Conservation (phyloP, 495 filamentous ascomycete genomes). For the Aspergillus funiculosus region DNA sequence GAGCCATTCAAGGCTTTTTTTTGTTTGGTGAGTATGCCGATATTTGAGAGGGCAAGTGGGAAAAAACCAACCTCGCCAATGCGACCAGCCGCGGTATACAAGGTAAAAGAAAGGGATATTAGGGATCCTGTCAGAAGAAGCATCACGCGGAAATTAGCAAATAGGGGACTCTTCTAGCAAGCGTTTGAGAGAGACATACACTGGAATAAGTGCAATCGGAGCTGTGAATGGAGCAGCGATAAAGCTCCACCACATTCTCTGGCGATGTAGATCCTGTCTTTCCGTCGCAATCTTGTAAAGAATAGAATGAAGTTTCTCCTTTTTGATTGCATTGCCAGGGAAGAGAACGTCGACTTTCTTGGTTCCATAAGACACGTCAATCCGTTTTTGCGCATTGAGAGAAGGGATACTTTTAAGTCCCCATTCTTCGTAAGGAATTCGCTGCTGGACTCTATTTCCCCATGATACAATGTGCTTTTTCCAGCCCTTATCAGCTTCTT, state of each 20-base stretch:
- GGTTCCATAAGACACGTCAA: slow-evolving; percentile 56
- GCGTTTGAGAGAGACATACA: slow-evolving; percentile 52
- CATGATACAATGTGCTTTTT: slow-evolving; percentile 77
- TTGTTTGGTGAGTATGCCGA: slow-evolving; percentile 9
- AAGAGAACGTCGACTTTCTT: slow-evolving; percentile 71
- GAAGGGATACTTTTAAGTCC: slow-evolving; percentile 91
- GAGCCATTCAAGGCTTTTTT: slow-evolving; percentile 67
- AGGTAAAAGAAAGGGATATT: slow-evolving; percentile 99
- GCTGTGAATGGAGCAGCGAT: slow-evolving; percentile 76
- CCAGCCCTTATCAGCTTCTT: slow-evolving; percentile 77
- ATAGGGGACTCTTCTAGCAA: background rate
- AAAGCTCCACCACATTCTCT: slow-evolving; percentile 72
- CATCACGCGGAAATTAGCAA: slow-evolving; percentile 11
- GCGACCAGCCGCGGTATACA: slow-evolving; percentile 68
- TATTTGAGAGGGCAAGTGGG: background rate
- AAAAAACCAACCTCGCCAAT: slow-evolving; percentile 53
- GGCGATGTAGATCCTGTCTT: slow-evolving; percentile 67
- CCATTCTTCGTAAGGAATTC: slow-evolving; percentile 96
- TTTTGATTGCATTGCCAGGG: slow-evolving; percentile 61
- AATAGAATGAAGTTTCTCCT: slow-evolving; percentile 53
- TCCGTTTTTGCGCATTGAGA: slow-evolving; percentile 58
- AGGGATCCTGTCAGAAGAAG: slow-evolving; percentile 51
- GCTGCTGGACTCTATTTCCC: slow-evolving; percentile 76
- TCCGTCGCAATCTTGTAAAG: slow-evolving; percentile 67
- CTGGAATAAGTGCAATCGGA: slow-evolving; percentile 73